These are phyloP conservation scores for Sonneratia alba DNA, from an alignment of 345 rosid genomes.

Conservation along the genomic window DNA sequence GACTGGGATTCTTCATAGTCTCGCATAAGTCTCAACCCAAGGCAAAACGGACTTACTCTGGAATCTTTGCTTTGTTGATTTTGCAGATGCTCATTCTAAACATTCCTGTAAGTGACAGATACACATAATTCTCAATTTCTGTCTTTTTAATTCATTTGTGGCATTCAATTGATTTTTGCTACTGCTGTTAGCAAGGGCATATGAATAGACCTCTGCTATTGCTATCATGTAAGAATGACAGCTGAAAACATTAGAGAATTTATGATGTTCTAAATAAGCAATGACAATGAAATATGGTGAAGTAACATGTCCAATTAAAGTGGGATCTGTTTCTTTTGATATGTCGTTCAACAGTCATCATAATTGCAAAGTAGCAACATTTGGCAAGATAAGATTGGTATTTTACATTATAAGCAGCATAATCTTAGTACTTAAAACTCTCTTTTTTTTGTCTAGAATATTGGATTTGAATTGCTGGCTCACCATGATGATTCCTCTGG, in stretches of 20 bases:
- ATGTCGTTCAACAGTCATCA: neutral
- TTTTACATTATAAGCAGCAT: neutral
- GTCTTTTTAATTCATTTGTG: constrained; percentile 6
- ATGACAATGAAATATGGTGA: neutral
- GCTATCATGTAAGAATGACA: neutral
- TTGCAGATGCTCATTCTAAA: constrained; percentile 76
- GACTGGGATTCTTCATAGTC: neutral
- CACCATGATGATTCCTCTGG: constrained; percentile 33
- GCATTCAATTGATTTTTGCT: neutral
- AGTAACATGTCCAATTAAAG: neutral
- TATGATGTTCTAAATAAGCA: neutral
- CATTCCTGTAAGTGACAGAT: constrained; percentile 55
- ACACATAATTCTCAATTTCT: constrained; percentile 1
- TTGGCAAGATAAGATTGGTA: neutral
- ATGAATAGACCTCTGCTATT: neutral
- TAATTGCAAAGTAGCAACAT: neutral
- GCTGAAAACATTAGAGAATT: neutral
- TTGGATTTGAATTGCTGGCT: constrained; percentile 57
- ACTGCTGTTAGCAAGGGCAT: neutral
- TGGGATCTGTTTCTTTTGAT: neutral
- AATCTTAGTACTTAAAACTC: too few species aligned
- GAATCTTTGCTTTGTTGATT: constrained; percentile 10
- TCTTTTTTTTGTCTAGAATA: constrained; percentile 35
- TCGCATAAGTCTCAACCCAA: neutral
- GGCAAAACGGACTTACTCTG: neutral